Evolutionary conservation across 306 rosid genomes (phyloP).

Genomic region (Ceratonia siliqua): DNA sequence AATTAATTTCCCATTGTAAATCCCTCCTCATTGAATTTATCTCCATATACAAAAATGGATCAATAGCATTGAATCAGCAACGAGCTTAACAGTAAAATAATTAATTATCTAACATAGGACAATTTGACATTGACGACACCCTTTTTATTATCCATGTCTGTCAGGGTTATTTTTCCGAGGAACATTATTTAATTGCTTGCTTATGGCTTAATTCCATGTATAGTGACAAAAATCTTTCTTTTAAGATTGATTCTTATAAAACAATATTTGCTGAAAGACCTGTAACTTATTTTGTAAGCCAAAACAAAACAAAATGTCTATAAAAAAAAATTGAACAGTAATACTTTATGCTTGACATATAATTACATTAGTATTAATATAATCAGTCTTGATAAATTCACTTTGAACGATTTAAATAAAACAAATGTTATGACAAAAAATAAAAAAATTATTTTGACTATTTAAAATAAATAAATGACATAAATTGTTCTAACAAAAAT

Average conservation of each 20-base stretch:
- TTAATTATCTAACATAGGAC: conserved; percentile 1
- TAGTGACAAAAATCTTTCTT: conserved; percentile 29
- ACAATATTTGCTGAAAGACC: conserved; percentile 12
- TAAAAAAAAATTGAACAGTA: not conserved
- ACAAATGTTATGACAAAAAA: too few species aligned
- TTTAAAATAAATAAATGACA: too few species aligned
- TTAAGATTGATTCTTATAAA: conserved; percentile 13
- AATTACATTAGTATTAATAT: too few species aligned
- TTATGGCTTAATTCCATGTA: not conserved
- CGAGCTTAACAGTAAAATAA: not conserved
- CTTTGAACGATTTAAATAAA: too few species aligned
- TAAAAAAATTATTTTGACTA: too few species aligned
- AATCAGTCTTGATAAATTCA: too few species aligned
- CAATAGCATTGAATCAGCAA: not conserved
- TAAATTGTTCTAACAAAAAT: too few species aligned
- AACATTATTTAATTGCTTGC: conserved; percentile 6
- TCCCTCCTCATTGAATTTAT: too few species aligned
- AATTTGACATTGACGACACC: conserved; percentile 11
- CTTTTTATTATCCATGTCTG: not conserved
- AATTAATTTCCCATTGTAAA: too few species aligned
- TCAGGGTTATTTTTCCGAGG: not conserved
- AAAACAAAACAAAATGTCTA: too few species aligned
- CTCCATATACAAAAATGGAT: not conserved
- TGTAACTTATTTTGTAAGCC: conserved; percentile 38
- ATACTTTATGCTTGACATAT: conserved; percentile 5